A percentile compares a stretch with the other conserved stretches of the same genome.
Evolutionary conservation across 192 early-diverging fungal genomes (phyloP).

Genomic region (Coemansia sp.): DNA sequence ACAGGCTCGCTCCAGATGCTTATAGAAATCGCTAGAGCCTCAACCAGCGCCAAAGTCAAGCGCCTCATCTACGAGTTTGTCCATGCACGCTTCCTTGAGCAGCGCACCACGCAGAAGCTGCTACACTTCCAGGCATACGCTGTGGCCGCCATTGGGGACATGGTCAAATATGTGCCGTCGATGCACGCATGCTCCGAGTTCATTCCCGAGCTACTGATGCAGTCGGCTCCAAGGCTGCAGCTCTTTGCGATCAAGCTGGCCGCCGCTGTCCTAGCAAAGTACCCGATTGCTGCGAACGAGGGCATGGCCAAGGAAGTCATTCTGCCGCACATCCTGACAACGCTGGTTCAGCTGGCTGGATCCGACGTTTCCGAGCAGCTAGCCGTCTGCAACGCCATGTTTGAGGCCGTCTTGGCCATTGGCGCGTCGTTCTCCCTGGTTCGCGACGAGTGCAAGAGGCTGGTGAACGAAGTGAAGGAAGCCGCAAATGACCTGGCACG

Average conservation of each 20-base stretch:
- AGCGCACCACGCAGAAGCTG: conserved; percentile 55
- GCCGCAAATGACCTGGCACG: conserved; percentile 13
- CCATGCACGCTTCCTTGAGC: conserved; percentile 61
- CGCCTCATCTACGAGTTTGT: conserved; percentile 57
- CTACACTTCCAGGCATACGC: conserved; percentile 65
- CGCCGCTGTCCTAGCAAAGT: conserved; percentile 34
- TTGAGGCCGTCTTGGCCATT: conserved; percentile 26
- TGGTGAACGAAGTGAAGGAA: conserved; percentile 19
- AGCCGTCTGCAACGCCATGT: conserved; percentile 36
- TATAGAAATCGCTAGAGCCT: conserved; percentile 40
- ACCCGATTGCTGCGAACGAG: conserved; percentile 41
- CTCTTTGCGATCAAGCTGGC: conserved; percentile 47
- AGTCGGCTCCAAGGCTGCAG: conserved; percentile 33
- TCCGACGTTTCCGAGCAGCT: conserved; percentile 27
- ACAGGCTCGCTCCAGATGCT: conserved; percentile 56
- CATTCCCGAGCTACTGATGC: conserved; percentile 58
- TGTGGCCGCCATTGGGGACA: conserved; percentile 49
- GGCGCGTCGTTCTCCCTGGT: conserved; percentile 15
- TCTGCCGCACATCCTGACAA: conserved; percentile 46
- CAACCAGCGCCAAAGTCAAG: conserved; percentile 11
- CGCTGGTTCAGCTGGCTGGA: conserved; percentile 31
- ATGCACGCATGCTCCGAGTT: conserved; percentile 62
- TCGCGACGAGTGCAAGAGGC: conserved; percentile 22
- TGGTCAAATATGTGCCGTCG: conserved; percentile 63
- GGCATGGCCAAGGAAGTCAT: conserved; percentile 52